phyloP scores from a whole-genome alignment of 306 rosid species.

The Dalbergia cultrata region DNA sequence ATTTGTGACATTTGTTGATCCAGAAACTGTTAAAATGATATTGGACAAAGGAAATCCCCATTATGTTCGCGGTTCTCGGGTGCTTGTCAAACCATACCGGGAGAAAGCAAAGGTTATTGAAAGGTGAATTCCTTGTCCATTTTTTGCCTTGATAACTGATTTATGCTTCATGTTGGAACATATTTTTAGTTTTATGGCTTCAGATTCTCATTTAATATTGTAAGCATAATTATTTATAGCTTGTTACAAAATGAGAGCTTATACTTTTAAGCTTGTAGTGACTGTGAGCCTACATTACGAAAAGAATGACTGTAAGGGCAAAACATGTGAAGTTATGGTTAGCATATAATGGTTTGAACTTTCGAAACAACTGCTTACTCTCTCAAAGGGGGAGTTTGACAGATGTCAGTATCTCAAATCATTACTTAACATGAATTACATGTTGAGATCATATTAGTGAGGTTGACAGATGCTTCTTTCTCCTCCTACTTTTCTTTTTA shows the following conservation, averaged over 20 bases:
- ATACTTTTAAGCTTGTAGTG: constrained; percentile 17
- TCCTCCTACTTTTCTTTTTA: neutral
- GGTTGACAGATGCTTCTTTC: neutral
- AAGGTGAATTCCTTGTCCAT: constrained; percentile 55
- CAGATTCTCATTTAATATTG: neutral
- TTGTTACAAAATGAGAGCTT: constrained; percentile 19
- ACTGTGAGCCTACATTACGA: neutral
- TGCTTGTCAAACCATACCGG: constrained; percentile 88
- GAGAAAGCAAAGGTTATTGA: constrained; percentile 73
- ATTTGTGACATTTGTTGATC: constrained; percentile 77
- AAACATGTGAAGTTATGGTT: constrained; percentile 8
- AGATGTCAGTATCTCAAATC: neutral
- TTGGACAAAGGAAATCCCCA: constrained; percentile 81
- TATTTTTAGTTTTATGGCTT: neutral
- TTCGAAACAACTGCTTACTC: neutral
- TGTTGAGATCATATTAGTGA: neutral
- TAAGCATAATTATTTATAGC: neutral
- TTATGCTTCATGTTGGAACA: neutral
- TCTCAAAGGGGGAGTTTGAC: neutral
- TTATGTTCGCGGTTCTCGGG: constrained; percentile 78
- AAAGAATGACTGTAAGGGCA: neutral
- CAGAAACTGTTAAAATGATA: constrained; percentile 73
- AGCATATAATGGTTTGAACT: constrained; percentile 1
- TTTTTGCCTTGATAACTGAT: neutral
- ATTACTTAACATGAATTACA: neutral